Base-by-base conservation (phyloP, 2,329 filamentous ascomycete species). In the Penicillium vulpinum region DNA sequence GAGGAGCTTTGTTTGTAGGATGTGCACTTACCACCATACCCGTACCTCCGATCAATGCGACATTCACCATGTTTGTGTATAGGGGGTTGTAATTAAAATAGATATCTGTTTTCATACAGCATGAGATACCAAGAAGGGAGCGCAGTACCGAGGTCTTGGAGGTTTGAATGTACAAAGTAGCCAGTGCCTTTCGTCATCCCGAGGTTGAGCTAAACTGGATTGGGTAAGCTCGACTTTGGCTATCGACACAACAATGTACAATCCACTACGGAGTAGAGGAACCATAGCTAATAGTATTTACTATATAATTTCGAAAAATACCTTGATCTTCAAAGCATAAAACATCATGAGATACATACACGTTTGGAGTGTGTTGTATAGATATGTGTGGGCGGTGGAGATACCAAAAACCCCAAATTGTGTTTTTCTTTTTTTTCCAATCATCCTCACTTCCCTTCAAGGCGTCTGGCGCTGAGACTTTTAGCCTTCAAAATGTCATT, bases 11-110 rank as follows among this genome's bases (percentile, higher is more conserved):
- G 21, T 5, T 40, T 28, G 26, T 10, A 24, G n/a, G 9, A 26
- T 26, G 21, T 41, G 28, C n/a, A 68, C 78, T 65, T 75, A 81
- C 80, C 58, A 81, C 78, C 61, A 82, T 75, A 56, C 80, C 80
- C 5, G 80, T 82, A 51, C 69, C 73, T 31, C 80, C 80, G 47
- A 80, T 67, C 35, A 81, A 54, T 15, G 75, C 73, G n/a, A 74
- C 71, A 31, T 76, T 76, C 31, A 78, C 72, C 77, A 80, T 80
- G n/a, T 54, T 44, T 51, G 35, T 7, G 10, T 22, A n/a, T 31
- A 28, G 15, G 26, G n/a, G 26, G 15, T 48, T 24, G 36, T 41
- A n/a, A 5, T 21, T 16, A 31, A 26, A 21, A n/a, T 15, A n/a
- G 13, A n/a, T 3, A 3, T 24, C 18, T 2, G 31, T 22, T 24